Evolutionary conservation across 139 green algal genomes (phyloP).

Genomic region (Diplosphaera chodatii): DNA sequence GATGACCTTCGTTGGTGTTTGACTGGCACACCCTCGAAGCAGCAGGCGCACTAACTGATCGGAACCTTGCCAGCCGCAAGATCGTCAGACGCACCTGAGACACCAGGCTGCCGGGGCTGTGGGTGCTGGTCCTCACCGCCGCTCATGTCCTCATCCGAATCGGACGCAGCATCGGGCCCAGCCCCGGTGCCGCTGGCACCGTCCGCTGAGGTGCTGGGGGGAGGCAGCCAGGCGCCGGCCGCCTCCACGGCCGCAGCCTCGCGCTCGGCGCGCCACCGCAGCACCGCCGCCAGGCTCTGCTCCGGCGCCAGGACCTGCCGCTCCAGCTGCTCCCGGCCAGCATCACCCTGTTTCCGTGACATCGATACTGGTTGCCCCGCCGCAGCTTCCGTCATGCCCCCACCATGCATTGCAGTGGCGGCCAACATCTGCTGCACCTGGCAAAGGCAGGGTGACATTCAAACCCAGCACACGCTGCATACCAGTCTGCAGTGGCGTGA

Average conservation of each 20-base stretch:
- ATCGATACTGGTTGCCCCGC: not conserved
- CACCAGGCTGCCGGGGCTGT: not conserved
- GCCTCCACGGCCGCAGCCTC: constrained; percentile 26
- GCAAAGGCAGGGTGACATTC: too few species aligned
- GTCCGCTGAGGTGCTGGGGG: constrained; percentile 7
- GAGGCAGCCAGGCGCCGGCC: constrained; percentile 27
- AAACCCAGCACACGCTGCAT: too few species aligned
- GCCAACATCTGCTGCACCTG: too few species aligned
- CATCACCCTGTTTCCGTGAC: constrained; percentile 14
- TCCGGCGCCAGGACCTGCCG: constrained; percentile 20
- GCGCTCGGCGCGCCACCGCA: constrained; percentile 31
- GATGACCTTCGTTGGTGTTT: too few species aligned
- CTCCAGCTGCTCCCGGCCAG: constrained; percentile 9
- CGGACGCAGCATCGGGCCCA: not conserved
- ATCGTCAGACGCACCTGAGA: not conserved
- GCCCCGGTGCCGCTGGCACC: not conserved
- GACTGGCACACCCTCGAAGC: too few species aligned
- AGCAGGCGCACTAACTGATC: too few species aligned
- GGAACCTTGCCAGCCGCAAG: too few species aligned
- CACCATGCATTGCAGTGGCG: too few species aligned
- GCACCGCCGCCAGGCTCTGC: constrained; percentile 18
- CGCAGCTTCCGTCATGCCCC: too few species aligned
- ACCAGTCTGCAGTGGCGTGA: not conserved
- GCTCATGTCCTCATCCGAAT: not conserved
- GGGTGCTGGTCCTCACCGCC: not conserved